Base-by-base conservation (phyloP, 2,329 filamentous ascomycete species). In the Pestalotiopsis fici region DNA sequence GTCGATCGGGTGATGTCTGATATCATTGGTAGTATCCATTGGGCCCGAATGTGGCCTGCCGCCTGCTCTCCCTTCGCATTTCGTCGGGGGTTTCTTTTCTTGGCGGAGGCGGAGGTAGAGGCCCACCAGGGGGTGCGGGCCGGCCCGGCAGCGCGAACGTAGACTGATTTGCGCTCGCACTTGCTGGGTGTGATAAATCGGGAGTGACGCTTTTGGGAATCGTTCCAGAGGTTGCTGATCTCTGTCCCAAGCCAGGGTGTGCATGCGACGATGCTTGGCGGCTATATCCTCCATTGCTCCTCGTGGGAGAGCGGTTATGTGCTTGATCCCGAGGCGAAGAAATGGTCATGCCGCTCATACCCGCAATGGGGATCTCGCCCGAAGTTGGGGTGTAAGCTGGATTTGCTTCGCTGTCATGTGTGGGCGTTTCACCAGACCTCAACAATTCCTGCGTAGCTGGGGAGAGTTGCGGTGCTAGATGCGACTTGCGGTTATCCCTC, bases 401-500 rank as follows among this genome's bases (percentile, higher is more conserved):
- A 66, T 72, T 75, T 64, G 82, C 80, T 65, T 83, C 83, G 59
- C 82, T 81, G 61, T 84, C 81, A 62, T 83, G 78, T 68, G 83
- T 88, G 6, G 89, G 87, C 12, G 88, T 90, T 72, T 90, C 88
- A 72, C 81, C 85, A 28, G 87, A 87, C 68, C 91, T 89, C 60
- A 94, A 86, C 39, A 95, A 86, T 12, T 93, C 91, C 76, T 93
- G 90, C 1, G 93, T 93, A 9, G 92, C 88, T 1, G 94, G 93
- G 12, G 92, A 93, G 55, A 93, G 84, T 74, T 93, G 91, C 39
- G 94, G 94, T 18, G 91, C 93, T 47, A 98, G 87, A 78, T 98
- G 95, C 31, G 95, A 97, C 80, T 97, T 97, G 78, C 96, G 93
- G 80, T 98, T 97, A 80, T 98, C 93, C 74, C 91, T 90, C 78